Percentiles rank a stretch among this genome's conserved stretches.
phyloP scores from a whole-genome alignment of 2,329 filamentous ascomycete genomes.

The Graphiopsis chlorocephala region DNA sequence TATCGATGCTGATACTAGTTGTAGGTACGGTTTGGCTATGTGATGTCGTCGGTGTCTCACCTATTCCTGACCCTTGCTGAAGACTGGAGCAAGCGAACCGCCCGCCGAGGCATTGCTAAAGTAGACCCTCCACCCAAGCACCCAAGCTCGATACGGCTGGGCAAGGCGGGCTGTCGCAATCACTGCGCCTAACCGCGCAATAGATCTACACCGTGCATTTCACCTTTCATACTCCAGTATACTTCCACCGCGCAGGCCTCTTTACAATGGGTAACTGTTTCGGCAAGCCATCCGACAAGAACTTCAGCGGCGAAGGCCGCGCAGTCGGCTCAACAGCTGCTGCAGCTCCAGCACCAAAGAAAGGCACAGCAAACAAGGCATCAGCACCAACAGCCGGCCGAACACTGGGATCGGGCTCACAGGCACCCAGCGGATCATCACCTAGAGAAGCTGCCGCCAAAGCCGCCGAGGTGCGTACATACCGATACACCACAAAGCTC shows the following conservation, averaged over 20 bases:
- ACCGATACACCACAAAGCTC: background rate
- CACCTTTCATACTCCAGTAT: background rate
- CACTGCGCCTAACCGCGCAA: background rate
- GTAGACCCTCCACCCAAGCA: background rate
- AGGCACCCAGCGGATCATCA: slow-evolving; percentile 28
- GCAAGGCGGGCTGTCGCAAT: slow-evolving; percentile 3
- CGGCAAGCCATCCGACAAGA: slow-evolving; percentile 63
- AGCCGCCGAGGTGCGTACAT: slow-evolving; percentile 72
- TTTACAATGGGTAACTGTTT: slow-evolving; percentile 78
- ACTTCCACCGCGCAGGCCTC: background rate
- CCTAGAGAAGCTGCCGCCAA: slow-evolving; percentile 67
- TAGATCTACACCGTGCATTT: background rate
- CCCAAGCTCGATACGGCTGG: background rate
- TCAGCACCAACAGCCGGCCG: slow-evolving; percentile 44
- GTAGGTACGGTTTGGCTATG: background rate
- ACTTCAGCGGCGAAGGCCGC: slow-evolving; percentile 71
- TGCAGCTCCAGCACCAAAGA: slow-evolving; percentile 10
- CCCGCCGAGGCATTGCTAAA: slow-evolving; percentile 1
- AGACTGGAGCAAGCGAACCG: background rate
- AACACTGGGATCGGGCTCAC: slow-evolving; percentile 57
- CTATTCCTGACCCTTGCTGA: background rate
- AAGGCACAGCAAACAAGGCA: slow-evolving; percentile 39
- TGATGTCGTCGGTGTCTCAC: background rate
- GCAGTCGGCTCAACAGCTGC: slow-evolving; percentile 57
- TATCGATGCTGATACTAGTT: background rate